phyloP scores from a whole-genome alignment of 2,329 filamentous ascomycete species.

The Metarhizium humberi region DNA sequence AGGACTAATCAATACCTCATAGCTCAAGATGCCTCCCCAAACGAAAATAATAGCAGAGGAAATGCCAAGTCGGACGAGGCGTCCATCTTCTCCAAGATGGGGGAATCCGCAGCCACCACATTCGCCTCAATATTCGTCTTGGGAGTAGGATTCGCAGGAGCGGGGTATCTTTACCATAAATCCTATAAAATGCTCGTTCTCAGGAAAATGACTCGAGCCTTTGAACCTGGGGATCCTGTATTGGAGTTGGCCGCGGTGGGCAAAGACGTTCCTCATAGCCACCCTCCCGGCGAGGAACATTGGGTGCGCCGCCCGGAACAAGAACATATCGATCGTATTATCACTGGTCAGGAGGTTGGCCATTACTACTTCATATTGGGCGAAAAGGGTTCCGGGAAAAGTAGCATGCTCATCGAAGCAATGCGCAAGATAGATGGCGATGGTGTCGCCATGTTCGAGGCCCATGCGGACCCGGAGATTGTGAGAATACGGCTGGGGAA shows the following conservation, averaged over 20 bases:
- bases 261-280: conserved; percentile 41
- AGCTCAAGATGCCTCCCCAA: not conserved
- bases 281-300: conserved; percentile 29
- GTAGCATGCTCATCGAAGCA: conserved; percentile 87
- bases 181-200: conserved; percentile 86
- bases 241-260: conserved; percentile 66
- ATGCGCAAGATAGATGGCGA: conserved; percentile 91
- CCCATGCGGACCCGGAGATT: conserved; percentile 89
- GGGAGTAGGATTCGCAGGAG: conserved; percentile 52
- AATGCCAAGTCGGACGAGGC: conserved; percentile 16
- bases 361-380: conserved; percentile 90
- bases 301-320: conserved; percentile 88
- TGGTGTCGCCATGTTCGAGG: conserved; percentile 90
- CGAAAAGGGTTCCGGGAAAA: conserved; percentile 95
- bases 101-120: conserved; percentile 66
- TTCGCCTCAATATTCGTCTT: conserved; percentile 66
- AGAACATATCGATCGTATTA: conserved; percentile 68
- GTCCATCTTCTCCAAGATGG: conserved; percentile 49
- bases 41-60: not conserved
- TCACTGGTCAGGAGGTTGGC: conserved; percentile 61
- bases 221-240: conserved; percentile 84
- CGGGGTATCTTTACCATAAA: conserved; percentile 70
- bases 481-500: conserved; percentile 90
- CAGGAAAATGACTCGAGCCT: conserved; percentile 88
- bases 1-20: not conserved